Evolutionary conservation across 23 red algal genomes (phyloP).

Genomic region (Pyropia haitanensis): DNA sequence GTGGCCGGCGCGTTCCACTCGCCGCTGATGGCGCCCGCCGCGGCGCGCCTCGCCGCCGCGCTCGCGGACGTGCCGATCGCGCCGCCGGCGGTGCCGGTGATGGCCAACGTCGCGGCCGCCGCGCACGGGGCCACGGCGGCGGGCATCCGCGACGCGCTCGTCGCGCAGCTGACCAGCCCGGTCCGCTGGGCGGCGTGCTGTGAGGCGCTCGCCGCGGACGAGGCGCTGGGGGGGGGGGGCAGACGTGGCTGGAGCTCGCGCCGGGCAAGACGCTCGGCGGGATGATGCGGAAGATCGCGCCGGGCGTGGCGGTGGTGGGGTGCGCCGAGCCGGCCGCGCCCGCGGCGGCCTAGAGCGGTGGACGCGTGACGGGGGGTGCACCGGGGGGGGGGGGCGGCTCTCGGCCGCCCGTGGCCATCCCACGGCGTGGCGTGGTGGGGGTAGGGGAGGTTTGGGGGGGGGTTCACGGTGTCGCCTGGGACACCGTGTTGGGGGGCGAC

Average conservation of each 20-base stretch:
- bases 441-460: no score
- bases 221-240: not conserved
- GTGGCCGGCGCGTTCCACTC: constrained; percentile 98
- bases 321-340: constrained; percentile 12
- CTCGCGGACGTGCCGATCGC: constrained; percentile 32
- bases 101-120: constrained; percentile 71
- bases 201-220: constrained; percentile 9
- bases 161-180: constrained; percentile 76
- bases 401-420: no score
- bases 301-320: constrained; percentile 28
- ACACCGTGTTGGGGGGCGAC: no score
- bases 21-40: constrained; percentile 88
- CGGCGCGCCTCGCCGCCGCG: constrained; percentile 48
- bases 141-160: constrained; percentile 25
- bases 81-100: constrained; percentile 46
- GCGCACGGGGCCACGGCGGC: constrained; percentile 30
- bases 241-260: constrained; percentile 75
- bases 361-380: no score
- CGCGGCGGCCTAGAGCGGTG: no score
- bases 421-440: no score
- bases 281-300: constrained; percentile 71
- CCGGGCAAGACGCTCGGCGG: constrained; percentile 82
- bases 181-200: constrained; percentile 72
- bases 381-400: no score
- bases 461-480: no score